A percentile compares a stretch with the other conserved stretches of the same genome.
Conservation (phyloP, 73 alveolate species). For the Tetrahymena elliotti region DNA sequence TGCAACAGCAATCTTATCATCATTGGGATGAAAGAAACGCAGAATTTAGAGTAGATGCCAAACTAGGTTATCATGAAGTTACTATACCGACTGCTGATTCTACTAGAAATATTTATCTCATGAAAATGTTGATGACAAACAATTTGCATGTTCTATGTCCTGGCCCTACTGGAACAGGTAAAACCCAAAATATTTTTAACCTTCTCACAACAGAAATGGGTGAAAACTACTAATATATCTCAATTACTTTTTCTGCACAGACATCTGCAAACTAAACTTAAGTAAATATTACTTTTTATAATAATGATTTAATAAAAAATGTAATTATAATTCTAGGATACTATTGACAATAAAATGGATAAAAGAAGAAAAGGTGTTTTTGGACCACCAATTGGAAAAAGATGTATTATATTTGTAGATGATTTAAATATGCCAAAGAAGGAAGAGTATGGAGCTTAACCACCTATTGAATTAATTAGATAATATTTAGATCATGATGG, state of each 20-base stretch:
- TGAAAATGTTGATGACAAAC: constrained; percentile 77
- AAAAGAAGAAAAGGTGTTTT: constrained; percentile 68
- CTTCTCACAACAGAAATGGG: constrained; percentile 93
- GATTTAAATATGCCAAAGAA: constrained; percentile 97
- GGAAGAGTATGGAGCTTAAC: constrained; percentile 95
- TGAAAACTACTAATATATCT: constrained; percentile 83
- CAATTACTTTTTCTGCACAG: constrained; percentile 54
- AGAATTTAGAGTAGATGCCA: constrained; percentile 76
- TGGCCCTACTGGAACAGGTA: constrained; percentile 99
- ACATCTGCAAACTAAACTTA: constrained; percentile 46
- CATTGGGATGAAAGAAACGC: constrained; percentile 83
- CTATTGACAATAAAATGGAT: constrained; percentile 52
- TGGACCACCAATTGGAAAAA: constrained; percentile 93
- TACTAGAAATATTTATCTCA: constrained; percentile 88
- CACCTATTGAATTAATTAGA: constrained; percentile 93
- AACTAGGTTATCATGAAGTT: constrained; percentile 90
- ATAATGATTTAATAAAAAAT: neutral
- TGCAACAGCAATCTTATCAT: constrained; percentile 64
- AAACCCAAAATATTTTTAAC: constrained; percentile 92
- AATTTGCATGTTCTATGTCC: constrained; percentile 96
- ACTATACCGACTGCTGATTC: constrained; percentile 99
- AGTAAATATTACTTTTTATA: constrained; percentile 19
- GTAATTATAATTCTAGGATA: constrained; percentile 8
- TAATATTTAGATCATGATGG: constrained; percentile 88
- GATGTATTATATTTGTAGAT: constrained; percentile 85